Conservation (phyloP, 2,329 filamentous ascomycete species). For the Stachybotrys echinatus region DNA sequence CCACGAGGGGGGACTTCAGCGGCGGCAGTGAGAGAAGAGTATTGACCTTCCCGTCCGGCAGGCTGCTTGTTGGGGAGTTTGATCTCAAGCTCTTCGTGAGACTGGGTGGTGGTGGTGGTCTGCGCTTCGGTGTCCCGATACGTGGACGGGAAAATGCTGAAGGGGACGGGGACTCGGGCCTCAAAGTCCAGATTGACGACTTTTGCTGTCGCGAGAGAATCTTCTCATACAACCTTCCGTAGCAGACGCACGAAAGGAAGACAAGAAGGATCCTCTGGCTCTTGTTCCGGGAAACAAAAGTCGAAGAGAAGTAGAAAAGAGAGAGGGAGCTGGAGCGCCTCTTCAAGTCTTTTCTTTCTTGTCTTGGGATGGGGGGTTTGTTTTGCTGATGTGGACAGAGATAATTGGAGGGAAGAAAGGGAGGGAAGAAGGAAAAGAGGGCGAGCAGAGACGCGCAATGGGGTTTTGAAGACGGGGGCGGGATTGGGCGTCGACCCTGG, state of each 20-base stretch:
- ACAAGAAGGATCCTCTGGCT: slow-evolving; percentile 64
- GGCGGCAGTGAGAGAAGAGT: slow-evolving; percentile 66
- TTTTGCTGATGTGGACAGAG: slow-evolving; percentile 24
- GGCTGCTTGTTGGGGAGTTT: slow-evolving; percentile 63
- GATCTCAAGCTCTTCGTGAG: slow-evolving; percentile 87
- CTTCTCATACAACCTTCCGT: slow-evolving; percentile 61
- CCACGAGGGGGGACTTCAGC: slow-evolving; percentile 58
- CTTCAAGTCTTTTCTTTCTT: slow-evolving; percentile 28
- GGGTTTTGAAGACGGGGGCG: slow-evolving; percentile 33
- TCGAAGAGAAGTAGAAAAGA: slow-evolving; percentile 33
- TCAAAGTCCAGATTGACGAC: slow-evolving; percentile 99
- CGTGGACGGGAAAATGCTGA: slow-evolving; percentile 99
- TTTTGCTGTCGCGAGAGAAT: slow-evolving; percentile 62
- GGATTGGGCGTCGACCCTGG: slow-evolving; percentile 7
- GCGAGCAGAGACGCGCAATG: slow-evolving; percentile 23
- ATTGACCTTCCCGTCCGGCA: slow-evolving; percentile 97
- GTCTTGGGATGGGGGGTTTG: slow-evolving; percentile 19
- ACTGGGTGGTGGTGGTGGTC: slow-evolving; percentile 53
- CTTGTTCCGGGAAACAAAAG: slow-evolving; percentile 54
- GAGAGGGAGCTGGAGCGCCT: slow-evolving; percentile 23
- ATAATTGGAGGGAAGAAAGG: slow-evolving; percentile 30
- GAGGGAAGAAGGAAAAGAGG: slow-evolving; percentile 17
- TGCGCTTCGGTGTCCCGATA: slow-evolving; percentile 61
- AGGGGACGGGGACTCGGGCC: slow-evolving; percentile 97
- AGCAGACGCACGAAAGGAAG: slow-evolving; percentile 58